Base-by-base conservation (phyloP, 441 rosid species). In the Brassica hybrid region DNA sequence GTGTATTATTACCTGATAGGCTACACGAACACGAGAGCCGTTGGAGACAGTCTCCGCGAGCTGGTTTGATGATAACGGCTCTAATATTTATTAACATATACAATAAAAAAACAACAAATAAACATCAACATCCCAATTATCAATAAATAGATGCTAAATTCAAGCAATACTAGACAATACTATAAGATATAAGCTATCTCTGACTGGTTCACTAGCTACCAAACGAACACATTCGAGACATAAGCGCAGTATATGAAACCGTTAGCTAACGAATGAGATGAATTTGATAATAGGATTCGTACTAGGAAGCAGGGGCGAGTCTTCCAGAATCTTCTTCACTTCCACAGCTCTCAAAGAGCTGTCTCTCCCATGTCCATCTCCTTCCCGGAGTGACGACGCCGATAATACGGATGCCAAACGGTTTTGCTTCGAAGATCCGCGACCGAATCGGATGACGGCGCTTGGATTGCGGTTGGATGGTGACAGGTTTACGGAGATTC, bases 1-100 rank as follows among this genome's bases (percentile, higher is more conserved):
- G 23, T 13, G 5, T 18, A 50, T 54, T 69, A 93, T 56, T 69
- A 93, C 98, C 97, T 96, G 99, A 75, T 90, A 96, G 57, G 98
- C 99, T 67, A 96, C 98, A 50, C 99, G 97, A 76, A 96, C 86
- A 30, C 91, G 87, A 18, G 92, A 79, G 21, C 96, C 94, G 50
- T 76, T 86, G 60, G 97, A 79, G 9, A 78, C 82, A 41, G 90
- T 77, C 76, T 79, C 75, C 8, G 82, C 86, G 25, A 71, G 75
- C 70, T 86, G 86, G 34, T 79, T 78, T 18, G 95, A 91, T 41
- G 96, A 90, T 74, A 95, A 84, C 25, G 99, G 99, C 84, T 81
- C 98, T 95, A 75, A 77, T 12, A 70, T 69, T 58, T 45, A 5
- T 4, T 4, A 11, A n/a, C 65, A 64, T 17, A 50, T 14, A 32